A percentile compares a stretch with the other conserved stretches of the same genome.
phyloP scores from a whole-genome alignment of 129 eudicot species.

The Saussurea involucrata region DNA sequence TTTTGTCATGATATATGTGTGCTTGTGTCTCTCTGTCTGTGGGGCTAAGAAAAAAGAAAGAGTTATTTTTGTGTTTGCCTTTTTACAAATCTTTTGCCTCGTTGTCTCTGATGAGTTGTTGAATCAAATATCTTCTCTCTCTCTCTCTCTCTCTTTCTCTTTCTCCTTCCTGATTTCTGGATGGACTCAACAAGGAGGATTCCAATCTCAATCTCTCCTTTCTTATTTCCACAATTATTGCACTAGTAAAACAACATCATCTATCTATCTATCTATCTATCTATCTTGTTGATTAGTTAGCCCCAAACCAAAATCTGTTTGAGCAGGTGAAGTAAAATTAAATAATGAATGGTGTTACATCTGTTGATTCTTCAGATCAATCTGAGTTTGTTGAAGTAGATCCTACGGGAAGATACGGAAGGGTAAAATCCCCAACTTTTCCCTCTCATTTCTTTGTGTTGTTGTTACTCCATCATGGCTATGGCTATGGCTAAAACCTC shows the following conservation, averaged over 20 bases:
- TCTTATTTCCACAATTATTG: slow-evolving; percentile 14
- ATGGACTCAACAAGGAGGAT: slow-evolving; percentile 34
- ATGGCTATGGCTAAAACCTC: not conserved
- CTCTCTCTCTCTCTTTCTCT: not conserved
- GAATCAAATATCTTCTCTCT: slow-evolving; percentile 22
- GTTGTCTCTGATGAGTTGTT: slow-evolving; percentile 33
- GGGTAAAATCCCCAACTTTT: slow-evolving; percentile 39
- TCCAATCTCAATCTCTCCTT: slow-evolving; percentile 14
- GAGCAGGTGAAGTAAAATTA: not conserved
- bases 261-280: not conserved
- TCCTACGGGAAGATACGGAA: slow-evolving; percentile 95
- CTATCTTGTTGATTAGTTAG: not conserved
- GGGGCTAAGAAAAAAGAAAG: not conserved
- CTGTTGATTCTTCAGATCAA: slow-evolving; percentile 43
- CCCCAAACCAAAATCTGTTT: no score
- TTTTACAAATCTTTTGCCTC: slow-evolving; percentile 25
- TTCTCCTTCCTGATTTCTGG: not conserved
- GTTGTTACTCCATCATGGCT: not conserved
- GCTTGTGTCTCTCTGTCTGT: not conserved
- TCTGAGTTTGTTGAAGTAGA: slow-evolving; percentile 85
- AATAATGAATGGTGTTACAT: slow-evolving; percentile 50
- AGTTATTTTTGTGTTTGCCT: slow-evolving; percentile 4
- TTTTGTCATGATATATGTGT: slow-evolving; percentile 14
- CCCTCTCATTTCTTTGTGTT: not conserved
- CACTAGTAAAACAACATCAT: not conserved